Evolutionary conservation across 2,329 filamentous ascomycete genomes (phyloP), one percentile per base, ranked within the genome.

Genomic region (Curvularia sp.): DNA sequence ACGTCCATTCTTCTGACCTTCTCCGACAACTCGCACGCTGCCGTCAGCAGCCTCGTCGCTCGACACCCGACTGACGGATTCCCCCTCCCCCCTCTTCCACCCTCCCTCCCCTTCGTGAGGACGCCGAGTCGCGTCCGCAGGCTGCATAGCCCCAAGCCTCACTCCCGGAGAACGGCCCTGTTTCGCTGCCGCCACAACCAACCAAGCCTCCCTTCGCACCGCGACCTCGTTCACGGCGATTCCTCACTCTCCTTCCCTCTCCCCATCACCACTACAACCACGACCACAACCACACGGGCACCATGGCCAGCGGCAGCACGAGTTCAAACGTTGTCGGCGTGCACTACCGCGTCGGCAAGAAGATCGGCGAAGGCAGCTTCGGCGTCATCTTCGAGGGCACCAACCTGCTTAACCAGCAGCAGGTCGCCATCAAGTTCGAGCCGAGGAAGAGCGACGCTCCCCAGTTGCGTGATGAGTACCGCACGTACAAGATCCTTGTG

Each of bases 401-500:
- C 75, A 99, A 99, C 79, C 86, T 99, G 71, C 85, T 99, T 79
- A 99, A 99, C 84, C 97, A 96, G 81, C 95, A 98, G 80, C 93
- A 97, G 82, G 94, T 99, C 64, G 95, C 95, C 74, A 99, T 99
- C 84, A 99, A 99, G 84, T 99, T 99, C 81, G 95, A 99, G 89
- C 95, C 95, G 59, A 87, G 95, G 71, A 99, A 99, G 84, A 98
- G 94, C 80, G 95, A 99, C 82, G 95, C 95, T 77, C 95, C 95
- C 57, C 95, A 99, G 79, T 82, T 99, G 68, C 90, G 95, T 79
- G 95, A 99, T 85, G 95, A 99, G 79, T 99, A 99, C 80, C 88
- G 95, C 74, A 99, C 95, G 60, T 99, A 99, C 84, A 99, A 99
- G 85, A 98, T 99, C 72, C 87, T 99, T 69, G 95, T 98, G 67